Evolutionary conservation across 2,329 filamentous ascomycete genomes (phyloP).

Genomic region (Zasmidium cellare): DNA sequence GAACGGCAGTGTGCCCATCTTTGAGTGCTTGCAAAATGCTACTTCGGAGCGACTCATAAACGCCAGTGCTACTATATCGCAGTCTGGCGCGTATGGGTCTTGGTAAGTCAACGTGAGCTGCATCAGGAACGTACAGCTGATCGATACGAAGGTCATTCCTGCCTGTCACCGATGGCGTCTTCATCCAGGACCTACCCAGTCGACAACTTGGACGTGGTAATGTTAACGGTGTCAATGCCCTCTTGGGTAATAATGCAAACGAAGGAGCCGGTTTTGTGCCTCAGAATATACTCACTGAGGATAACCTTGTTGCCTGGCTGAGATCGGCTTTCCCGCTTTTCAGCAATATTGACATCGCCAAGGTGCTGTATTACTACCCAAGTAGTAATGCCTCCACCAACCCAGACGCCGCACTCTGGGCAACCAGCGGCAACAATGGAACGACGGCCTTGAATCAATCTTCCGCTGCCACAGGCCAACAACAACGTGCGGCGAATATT

Average conservation of each 20-base stretch:
- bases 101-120: conserved; percentile 22
- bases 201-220: conserved; percentile 37
- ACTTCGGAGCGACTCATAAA: conserved; percentile 27
- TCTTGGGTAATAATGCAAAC: conserved; percentile 51
- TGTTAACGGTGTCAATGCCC: conserved; percentile 41
- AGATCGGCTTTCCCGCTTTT: conserved; percentile 43
- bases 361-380: conserved; percentile 41
- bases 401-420: conserved; percentile 29
- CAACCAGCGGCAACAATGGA: conserved; percentile 32
- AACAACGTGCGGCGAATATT: conserved; percentile 56
- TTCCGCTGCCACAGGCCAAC: conserved; percentile 52
- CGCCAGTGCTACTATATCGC: conserved; percentile 4
- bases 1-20: conserved; percentile 33
- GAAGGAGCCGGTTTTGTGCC: conserved; percentile 51
- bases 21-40: conserved; percentile 44
- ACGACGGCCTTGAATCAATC: conserved; percentile 54
- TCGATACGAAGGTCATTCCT: conserved; percentile 39
- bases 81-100: conserved; percentile 38
- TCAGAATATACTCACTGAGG: conserved; percentile 44
- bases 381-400: conserved; percentile 31
- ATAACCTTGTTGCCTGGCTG: conserved; percentile 44
- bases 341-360: conserved; percentile 40
- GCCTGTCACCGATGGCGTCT: conserved; percentile 44
- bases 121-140: no score
- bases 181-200: conserved; percentile 41